Evolutionary conservation across 1,284 basidiomycete genomes (phyloP).

Genomic region (Vanrija sp.): DNA sequence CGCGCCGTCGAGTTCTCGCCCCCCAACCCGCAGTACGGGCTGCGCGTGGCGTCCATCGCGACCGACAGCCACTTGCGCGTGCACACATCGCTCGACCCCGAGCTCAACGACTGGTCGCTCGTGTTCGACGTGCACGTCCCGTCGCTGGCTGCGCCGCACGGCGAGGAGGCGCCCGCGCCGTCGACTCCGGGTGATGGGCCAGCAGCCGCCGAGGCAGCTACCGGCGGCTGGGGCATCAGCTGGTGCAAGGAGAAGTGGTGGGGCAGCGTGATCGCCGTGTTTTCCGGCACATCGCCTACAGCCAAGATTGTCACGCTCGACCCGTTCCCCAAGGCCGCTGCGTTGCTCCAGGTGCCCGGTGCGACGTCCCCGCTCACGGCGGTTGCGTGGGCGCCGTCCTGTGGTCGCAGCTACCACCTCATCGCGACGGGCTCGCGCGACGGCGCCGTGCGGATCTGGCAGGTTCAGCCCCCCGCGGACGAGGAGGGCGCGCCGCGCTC

Average conservation of each 20-base stretch:
- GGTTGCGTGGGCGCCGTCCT: slow-evolving; percentile 85
- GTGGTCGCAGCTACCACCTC: slow-evolving; percentile 84
- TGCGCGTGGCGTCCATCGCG: slow-evolving; percentile 80
- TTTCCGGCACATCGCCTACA: slow-evolving; percentile 64
- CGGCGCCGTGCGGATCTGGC: slow-evolving; percentile 83
- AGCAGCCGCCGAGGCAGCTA: slow-evolving; percentile 53
- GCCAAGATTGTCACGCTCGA: slow-evolving; percentile 60
- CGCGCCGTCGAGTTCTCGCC: slow-evolving; percentile 80
- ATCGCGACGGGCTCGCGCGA: slow-evolving; percentile 82
- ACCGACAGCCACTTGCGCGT: slow-evolving; percentile 79
- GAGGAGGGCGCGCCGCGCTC: slow-evolving; percentile 20
- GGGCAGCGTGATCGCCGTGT: slow-evolving; percentile 78
- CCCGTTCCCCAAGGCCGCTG: slow-evolving; percentile 42
- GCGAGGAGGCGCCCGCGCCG: slow-evolving; percentile 19
- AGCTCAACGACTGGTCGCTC: slow-evolving; percentile 72
- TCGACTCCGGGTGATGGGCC: slow-evolving; percentile 6
- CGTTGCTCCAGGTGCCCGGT: slow-evolving; percentile 36
- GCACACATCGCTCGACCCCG: slow-evolving; percentile 84
- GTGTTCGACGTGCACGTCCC: slow-evolving; percentile 73
- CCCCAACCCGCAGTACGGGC: slow-evolving; percentile 64
- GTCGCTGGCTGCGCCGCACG: slow-evolving; percentile 40
- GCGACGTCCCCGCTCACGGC: slow-evolving; percentile 59
- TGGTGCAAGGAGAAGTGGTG: slow-evolving; percentile 94
- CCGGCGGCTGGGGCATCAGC: slow-evolving; percentile 84
- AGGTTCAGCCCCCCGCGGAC: slow-evolving; percentile 54